These are phyloP conservation scores for Yamadazyma taylorii DNA, from an alignment of 1,139 yeast species.

Conservation along the genomic window DNA sequence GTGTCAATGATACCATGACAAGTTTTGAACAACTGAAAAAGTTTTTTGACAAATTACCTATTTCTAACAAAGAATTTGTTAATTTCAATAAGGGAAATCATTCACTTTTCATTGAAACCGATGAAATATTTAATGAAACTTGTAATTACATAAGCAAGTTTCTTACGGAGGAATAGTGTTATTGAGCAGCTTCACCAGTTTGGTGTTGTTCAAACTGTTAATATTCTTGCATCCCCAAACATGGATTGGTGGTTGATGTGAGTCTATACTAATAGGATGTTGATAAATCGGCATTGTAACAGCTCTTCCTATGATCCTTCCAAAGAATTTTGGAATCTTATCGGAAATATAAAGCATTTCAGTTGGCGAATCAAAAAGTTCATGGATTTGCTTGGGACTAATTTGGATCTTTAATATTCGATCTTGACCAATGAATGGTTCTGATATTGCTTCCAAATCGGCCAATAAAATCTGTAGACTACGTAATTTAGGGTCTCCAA, in stretches of 20 bases:
- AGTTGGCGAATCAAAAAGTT: conserved; percentile 18
- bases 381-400: conserved; percentile 16
- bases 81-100: conserved; percentile 18
- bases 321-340: too few species aligned
- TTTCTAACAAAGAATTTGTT: conserved; percentile 16
- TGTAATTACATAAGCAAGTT: conserved; percentile 14
- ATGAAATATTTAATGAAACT: conserved; percentile 17
- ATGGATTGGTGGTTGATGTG: conserved; percentile 4
- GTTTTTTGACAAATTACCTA: conserved; percentile 17
- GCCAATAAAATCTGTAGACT: conserved; percentile 24
- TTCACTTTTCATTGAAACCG: conserved; percentile 23
- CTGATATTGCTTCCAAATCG: conserved; percentile 10
- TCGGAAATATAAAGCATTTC: conserved; percentile 23
- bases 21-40: conserved; percentile 16
- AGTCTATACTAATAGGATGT: too few species aligned
- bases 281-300: too few species aligned
- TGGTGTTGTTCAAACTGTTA: too few species aligned
- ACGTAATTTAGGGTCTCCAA: conserved; percentile 26
- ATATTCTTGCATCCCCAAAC: conserved; percentile 12
- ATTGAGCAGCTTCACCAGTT: too few species aligned
- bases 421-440: conserved; percentile 10
- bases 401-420: conserved; percentile 21
- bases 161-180: too few species aligned
- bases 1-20: conserved; percentile 19
- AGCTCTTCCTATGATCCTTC: too few species aligned